phyloP scores from a whole-genome alignment of 169 alveolate species.

The Eimeria brunetti region DNA sequence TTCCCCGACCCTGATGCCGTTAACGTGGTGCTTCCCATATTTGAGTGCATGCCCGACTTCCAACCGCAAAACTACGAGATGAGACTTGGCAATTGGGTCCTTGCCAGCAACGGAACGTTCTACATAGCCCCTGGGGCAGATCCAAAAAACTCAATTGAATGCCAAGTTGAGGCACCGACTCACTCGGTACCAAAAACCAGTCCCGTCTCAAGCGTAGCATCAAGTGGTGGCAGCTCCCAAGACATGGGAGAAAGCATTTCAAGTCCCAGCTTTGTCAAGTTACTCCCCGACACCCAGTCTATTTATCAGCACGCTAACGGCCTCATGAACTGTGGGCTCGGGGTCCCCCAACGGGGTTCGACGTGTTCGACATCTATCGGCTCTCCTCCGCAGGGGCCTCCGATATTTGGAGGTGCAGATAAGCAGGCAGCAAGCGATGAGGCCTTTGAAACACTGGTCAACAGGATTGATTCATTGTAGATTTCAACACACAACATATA shows the following conservation, averaged over 20 bases:
- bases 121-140: background rate
- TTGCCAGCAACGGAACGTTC: slow-evolving; percentile 49
- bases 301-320: background rate
- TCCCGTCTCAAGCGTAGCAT: slow-evolving; percentile 5
- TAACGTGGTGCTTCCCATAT: slow-evolving; percentile 37
- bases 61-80: slow-evolving; percentile 45
- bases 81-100: slow-evolving; percentile 2
- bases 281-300: slow-evolving; percentile 1
- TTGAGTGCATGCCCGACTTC: slow-evolving; percentile 59
- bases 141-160: background rate
- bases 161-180: background rate
- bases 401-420: background rate
- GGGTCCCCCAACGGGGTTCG: slow-evolving; percentile 28
- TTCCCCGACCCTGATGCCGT: slow-evolving; percentile 21
- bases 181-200: background rate
- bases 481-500: background rate
- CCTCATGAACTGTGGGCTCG: slow-evolving; percentile 20
- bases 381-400: slow-evolving; percentile 18
- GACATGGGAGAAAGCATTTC: slow-evolving; percentile 13
- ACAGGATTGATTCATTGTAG: slow-evolving; percentile 43
- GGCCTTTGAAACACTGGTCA: slow-evolving; percentile 20
- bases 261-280: background rate
- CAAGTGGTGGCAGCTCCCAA: slow-evolving; percentile 33
- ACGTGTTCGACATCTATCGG: slow-evolving; percentile 48
- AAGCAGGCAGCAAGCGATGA: background rate